phyloP scores from a whole-genome alignment of 148 eudicot genomes.

The Silene uniflora region DNA sequence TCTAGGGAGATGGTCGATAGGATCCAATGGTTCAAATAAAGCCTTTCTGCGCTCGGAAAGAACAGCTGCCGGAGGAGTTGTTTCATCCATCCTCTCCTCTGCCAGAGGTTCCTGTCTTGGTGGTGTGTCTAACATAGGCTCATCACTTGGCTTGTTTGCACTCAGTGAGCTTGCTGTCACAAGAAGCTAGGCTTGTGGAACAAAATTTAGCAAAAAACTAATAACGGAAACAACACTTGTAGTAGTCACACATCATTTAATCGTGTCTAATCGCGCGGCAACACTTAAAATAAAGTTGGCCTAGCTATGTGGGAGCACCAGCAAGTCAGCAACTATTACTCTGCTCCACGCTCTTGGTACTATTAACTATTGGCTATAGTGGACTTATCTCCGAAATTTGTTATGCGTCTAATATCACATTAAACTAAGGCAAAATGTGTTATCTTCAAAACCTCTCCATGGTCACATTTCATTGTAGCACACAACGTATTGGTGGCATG shows the following conservation, averaged over 20 bases:
- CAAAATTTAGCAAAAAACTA: constrained; percentile 18
- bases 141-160: constrained; percentile 35
- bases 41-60: constrained; percentile 86
- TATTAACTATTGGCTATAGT: too few species aligned
- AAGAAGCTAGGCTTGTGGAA: constrained; percentile 42
- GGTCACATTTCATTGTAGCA: too few species aligned
- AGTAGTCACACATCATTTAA: neutral
- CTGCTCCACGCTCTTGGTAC: too few species aligned
- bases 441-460: neutral
- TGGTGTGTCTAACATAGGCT: constrained; percentile 36
- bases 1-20: constrained; percentile 42
- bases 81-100: constrained; percentile 48
- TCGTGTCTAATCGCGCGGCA: neutral
- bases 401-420: neutral
- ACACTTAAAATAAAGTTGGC: too few species aligned
- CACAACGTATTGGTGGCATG: too few species aligned
- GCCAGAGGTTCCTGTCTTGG: constrained; percentile 36
- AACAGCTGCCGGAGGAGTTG: constrained; percentile 37
- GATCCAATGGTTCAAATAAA: constrained; percentile 85
- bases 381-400: neutral
- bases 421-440: neutral
- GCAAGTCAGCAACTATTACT: too few species aligned
- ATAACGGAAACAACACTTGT: neutral
- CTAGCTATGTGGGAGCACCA: neutral
- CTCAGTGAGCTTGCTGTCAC: constrained; percentile 46